These are phyloP conservation scores for Globisporangium recalcitrans DNA, from an alignment of 352 stramenopile genomes.

Conservation along the genomic window DNA sequence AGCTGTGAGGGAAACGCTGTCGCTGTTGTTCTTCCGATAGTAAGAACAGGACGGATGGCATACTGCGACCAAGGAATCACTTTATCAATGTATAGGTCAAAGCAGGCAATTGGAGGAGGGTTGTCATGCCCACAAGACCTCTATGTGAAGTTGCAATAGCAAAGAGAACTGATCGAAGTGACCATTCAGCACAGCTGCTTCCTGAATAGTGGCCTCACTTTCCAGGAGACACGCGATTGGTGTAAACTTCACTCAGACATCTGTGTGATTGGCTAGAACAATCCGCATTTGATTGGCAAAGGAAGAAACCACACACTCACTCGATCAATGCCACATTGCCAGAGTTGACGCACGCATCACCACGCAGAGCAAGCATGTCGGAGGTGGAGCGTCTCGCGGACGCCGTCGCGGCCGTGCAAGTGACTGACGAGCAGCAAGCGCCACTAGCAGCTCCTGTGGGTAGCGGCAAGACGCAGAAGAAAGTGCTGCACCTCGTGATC, in stretches of 20 bases:
- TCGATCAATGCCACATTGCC: background rate
- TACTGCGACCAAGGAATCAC: slow-evolving; percentile 1
- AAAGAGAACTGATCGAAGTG: background rate
- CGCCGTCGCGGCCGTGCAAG: slow-evolving; percentile 5
- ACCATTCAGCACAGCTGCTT: slow-evolving; percentile 9
- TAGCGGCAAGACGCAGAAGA: slow-evolving; percentile 33
- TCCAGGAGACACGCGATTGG: background rate
- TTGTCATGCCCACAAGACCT: background rate
- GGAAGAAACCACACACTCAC: slow-evolving; percentile 2
- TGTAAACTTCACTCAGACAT: background rate
- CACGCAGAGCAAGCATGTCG: slow-evolving; percentile 5
- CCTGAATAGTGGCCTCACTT: slow-evolving; percentile 2
- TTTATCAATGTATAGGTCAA: background rate
- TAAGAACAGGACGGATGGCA: slow-evolving; percentile 6
- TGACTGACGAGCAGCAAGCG: background rate
- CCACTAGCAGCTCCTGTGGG: background rate
- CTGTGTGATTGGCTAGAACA: slow-evolving; percentile 30
- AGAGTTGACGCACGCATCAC: background rate
- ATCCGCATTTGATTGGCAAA: slow-evolving; percentile 39
- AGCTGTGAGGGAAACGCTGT: background rate
- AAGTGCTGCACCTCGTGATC: slow-evolving; percentile 74
- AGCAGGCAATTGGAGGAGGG: background rate
- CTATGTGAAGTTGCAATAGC: background rate
- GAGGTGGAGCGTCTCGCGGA: slow-evolving; percentile 11
- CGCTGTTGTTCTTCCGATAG: slow-evolving; percentile 1